Evolutionary conservation across 2,329 filamentous ascomycete species (phyloP), one percentile per base, ranked within the genome.

Genomic region (Neospermospora avenae): DNA sequence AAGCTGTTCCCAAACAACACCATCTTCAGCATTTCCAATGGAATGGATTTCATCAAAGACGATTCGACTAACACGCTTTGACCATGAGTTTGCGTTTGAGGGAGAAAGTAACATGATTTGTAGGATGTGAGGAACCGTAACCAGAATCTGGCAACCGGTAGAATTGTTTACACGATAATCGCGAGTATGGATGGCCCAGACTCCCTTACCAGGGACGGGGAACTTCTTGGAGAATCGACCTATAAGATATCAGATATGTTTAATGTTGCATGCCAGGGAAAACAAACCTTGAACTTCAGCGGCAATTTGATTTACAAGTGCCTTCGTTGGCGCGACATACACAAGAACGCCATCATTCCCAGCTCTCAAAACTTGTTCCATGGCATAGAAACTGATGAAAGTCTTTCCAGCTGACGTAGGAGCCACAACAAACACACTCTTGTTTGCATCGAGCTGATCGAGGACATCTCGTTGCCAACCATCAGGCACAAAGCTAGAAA

Each of bases 21-120:
- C 89, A 65, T 93, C 89, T 7, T 91, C 86, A 0, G 85, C 82
- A 70, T 92, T 85, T 0, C 89, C 88, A 61, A 93, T 93, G 35
- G 84, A 91, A 71, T 93, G 89, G 1, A 93, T 85, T 74, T 93
- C 89, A 68, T 93, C 89, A 60, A 93, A 93, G 54, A 93, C 91
- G 69, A 93, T 91, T 52, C 88, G 81, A 67, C 84, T 89, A 14
- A 93, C 81, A 55, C 86, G 77, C 3, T 79, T 78, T 0, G 88
- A 82, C 89, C 89, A 93, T 0, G 78, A 73, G 1, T 80, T 82
- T 3, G 88, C 86, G 65, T 91, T 89, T 0, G 78, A 76, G 0
- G 88, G 85, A 0, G 83, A 79, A 53, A 89, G 75, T 1, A 93
- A 77, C 87, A 93, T 90, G 57, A 90, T 91, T 67, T 93, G 89